A percentile compares a stretch with the other conserved stretches of the same genome.
Conservation (phyloP, 768 basidiomycete genomes). For the Lyophyllum semitale region DNA sequence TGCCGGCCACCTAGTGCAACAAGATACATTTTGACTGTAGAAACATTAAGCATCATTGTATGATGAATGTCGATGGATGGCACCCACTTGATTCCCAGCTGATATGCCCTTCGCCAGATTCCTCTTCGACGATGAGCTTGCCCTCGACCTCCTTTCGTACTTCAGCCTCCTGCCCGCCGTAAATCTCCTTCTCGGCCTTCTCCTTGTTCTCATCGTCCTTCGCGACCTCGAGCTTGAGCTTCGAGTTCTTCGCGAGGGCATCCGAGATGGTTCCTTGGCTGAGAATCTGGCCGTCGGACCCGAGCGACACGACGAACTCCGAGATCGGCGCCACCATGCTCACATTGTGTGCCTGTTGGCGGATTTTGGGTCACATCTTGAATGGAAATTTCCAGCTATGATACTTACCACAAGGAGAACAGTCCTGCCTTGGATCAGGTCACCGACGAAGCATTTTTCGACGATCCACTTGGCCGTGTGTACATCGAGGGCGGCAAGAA, state of each 20-base stretch:
- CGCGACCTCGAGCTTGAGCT: conserved; percentile 26
- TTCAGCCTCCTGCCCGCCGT: conserved; percentile 15
- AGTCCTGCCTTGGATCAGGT: conserved; percentile 73
- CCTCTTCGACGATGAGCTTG: conserved; percentile 64
- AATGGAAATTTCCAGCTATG: not conserved
- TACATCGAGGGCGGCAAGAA: conserved; percentile 33
- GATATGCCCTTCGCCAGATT: conserved; percentile 59
- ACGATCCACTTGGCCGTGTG: conserved; percentile 84
- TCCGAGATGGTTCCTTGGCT: conserved; percentile 52
- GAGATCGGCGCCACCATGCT: conserved; percentile 52
- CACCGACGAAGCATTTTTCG: conserved; percentile 75
- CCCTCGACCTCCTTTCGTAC: conserved; percentile 37
- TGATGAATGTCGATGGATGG: not conserved
- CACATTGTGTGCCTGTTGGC: conserved; percentile 47
- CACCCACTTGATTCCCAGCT: conserved; percentile 44
- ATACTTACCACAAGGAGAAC: conserved; percentile 70
- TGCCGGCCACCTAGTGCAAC: conserved; percentile 34
- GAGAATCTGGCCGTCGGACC: conserved; percentile 50
- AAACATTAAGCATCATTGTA: conserved; percentile 20
- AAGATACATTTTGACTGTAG: conserved; percentile 37
- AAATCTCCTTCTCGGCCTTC: conserved; percentile 24
- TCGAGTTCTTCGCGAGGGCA: conserved; percentile 40
- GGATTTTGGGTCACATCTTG: not conserved
- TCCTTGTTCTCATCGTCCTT: conserved; percentile 28
- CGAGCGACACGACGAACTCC: conserved; percentile 56